Evolutionary conservation across 73 alveolate species (phyloP).

Genomic region (Paramecium octaurelia): DNA sequence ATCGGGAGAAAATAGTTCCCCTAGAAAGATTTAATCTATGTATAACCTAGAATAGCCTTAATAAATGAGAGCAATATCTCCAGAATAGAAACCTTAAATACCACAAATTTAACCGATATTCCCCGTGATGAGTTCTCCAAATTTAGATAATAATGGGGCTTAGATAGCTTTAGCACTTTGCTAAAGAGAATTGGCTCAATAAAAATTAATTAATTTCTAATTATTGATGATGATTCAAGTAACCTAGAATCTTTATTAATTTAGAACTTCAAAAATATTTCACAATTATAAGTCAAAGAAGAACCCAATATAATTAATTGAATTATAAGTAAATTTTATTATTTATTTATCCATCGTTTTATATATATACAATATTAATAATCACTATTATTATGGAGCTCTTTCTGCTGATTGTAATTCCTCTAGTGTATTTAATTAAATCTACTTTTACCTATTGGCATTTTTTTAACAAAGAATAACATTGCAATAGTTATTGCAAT

Average conservation of each 20-base stretch:
- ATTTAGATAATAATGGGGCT: background rate
- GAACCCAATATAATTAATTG: slow-evolving; percentile 9
- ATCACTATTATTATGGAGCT: background rate
- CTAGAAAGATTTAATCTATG: slow-evolving; percentile 25
- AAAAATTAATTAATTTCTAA: slow-evolving; percentile 8
- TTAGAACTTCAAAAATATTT: slow-evolving; percentile 1
- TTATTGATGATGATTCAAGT: slow-evolving; percentile 21
- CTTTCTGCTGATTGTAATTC: background rate
- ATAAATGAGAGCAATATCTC: background rate
- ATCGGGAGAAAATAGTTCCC: background rate
- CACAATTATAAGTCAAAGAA: background rate
- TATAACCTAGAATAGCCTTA: background rate
- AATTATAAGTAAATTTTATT: background rate
- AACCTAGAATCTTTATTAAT: background rate
- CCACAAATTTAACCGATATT: background rate
- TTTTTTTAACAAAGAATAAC: background rate
- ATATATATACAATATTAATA: background rate
- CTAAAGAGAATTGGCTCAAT: slow-evolving; percentile 31
- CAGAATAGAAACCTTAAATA: background rate
- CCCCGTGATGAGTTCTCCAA: slow-evolving; percentile 1
- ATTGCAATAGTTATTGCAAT: background rate
- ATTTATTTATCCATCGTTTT: background rate
- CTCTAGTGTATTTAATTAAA: background rate
- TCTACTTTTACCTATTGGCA: slow-evolving; percentile 15
- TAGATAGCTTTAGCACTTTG: background rate